Evolutionary conservation across 331 rosid species (phyloP), one percentile per base, ranked within the genome.

Genomic region (Cydonia oblonga): DNA sequence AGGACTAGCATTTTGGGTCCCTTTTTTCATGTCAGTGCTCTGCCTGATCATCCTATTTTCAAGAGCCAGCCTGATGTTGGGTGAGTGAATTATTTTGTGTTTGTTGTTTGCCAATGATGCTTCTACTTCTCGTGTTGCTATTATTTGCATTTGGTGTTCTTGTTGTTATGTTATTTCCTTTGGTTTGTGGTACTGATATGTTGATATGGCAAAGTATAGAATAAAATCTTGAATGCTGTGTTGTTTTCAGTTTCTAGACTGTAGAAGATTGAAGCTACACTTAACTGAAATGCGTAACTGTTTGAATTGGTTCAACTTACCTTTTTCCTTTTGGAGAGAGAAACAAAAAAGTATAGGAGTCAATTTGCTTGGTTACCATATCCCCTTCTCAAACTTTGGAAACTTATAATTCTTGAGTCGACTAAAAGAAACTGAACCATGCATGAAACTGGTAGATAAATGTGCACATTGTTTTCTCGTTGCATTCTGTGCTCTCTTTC

Each of bases 1-100:
- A 87, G 85, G 96, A 89, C 97, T 5, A 95, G 97, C 83, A 88
- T 95, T 80, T 86, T 95, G 87, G 99, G 99, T 12, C 89, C 96
- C 4, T 95, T 95, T 78, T 90, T 95, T 42, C 99, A 95, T 72
- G 79, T 95, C 54, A 91, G 96, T 81, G 92, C 99, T 71, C 80
- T 95, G 74, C 96, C 96, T 54, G 99, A 95, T 86, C 84, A 85
- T 73, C 73, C 78, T 7, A 81, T 87, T 64, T 95, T 91, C 89
- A 89, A 80, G 85, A 87, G 96, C 77, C 89, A 80, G 74, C 99
- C 97, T 66, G 97, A 95, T 69, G 91, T 91, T 49, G 99, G 99
- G 99, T 95, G 90, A 88, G 97, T 74, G 68, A 58, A 51, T 26
- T 24, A 52, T 53, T 40, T 40, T 63, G 51, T 29, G 25, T 73